These are phyloP conservation scores for Penicillium antarcticum DNA, from an alignment of 495 filamentous ascomycete species.

Conservation along the genomic window DNA sequence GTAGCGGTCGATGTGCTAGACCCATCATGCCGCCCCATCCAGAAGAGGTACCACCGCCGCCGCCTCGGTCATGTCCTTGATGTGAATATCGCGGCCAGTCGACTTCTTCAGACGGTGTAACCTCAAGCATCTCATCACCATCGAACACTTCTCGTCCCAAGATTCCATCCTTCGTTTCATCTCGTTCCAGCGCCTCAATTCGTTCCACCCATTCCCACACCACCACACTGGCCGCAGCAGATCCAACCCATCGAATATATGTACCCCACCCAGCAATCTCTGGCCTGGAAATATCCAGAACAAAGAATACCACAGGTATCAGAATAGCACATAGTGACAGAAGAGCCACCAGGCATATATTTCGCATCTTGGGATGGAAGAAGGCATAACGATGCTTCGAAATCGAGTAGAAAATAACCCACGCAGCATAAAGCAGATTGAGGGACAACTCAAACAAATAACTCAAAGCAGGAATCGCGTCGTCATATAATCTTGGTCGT, in stretches of 20 bases:
- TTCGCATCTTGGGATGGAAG: conserved; percentile 88
- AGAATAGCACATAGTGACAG: conserved; percentile 77
- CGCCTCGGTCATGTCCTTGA: conserved; percentile 35
- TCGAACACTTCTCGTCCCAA: conserved; percentile 93
- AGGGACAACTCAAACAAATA: conserved; percentile 92
- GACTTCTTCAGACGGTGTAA: conserved; percentile 59
- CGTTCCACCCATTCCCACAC: conserved; percentile 99
- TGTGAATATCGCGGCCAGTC: conserved; percentile 46
- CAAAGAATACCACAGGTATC: conserved; percentile 93
- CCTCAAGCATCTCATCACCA: conserved; percentile 91
- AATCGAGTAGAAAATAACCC: conserved; percentile 92
- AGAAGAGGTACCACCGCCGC: conserved; percentile 37
- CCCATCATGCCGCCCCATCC: conserved; percentile 45
- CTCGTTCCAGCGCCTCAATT: conserved; percentile 93
- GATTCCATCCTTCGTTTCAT: conserved; percentile 95
- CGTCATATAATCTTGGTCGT: conserved; percentile 69
- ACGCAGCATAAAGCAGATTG: conserved; percentile 86
- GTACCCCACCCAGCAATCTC: conserved; percentile 93
- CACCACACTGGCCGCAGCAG: conserved; percentile 90
- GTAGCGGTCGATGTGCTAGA: conserved; percentile 35
- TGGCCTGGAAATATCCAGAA: conserved; percentile 85
- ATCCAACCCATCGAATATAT: conserved; percentile 96
- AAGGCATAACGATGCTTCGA: conserved; percentile 93
- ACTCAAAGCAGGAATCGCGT: conserved; percentile 87
- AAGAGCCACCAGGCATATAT: conserved; percentile 80